Evolutionary conservation across 495 filamentous ascomycete genomes (phyloP).

Genomic region (Tuber aestivum): DNA sequence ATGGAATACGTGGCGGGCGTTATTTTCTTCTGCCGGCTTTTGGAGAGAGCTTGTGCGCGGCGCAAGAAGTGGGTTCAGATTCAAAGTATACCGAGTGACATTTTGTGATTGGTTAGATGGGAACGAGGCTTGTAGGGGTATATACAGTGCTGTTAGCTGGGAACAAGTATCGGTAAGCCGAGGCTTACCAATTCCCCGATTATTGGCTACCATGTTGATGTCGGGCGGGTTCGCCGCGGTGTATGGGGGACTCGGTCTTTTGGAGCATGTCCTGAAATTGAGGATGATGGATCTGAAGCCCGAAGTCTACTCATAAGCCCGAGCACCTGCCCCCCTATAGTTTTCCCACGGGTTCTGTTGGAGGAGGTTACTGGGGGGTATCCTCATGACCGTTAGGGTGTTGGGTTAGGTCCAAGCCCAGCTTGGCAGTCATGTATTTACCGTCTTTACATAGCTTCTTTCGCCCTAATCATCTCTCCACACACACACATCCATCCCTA

Average conservation of each 20-base stretch:
- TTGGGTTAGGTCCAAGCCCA: too few species aligned
- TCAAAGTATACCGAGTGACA: background rate
- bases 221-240: background rate
- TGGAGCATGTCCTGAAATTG: background rate
- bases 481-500: too few species aligned
- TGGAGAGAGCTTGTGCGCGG: background rate
- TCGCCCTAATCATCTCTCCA: too few species aligned
- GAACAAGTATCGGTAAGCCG: background rate
- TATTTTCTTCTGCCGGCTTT: background rate
- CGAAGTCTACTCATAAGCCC: background rate
- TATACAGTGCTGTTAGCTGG: background rate
- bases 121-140: background rate
- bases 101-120: background rate
- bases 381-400: too few species aligned
- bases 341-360: too few species aligned
- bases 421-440: too few species aligned
- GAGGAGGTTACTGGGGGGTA: too few species aligned
- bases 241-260: background rate
- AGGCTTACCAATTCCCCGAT: background rate
- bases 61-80: background rate
- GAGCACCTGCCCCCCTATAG: background rate
- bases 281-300: background rate
- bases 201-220: background rate
- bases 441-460: too few species aligned
- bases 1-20: background rate